Conservation (phyloP, 2,329 filamentous ascomycete species). For the Albophoma yamanashiensis region DNA sequence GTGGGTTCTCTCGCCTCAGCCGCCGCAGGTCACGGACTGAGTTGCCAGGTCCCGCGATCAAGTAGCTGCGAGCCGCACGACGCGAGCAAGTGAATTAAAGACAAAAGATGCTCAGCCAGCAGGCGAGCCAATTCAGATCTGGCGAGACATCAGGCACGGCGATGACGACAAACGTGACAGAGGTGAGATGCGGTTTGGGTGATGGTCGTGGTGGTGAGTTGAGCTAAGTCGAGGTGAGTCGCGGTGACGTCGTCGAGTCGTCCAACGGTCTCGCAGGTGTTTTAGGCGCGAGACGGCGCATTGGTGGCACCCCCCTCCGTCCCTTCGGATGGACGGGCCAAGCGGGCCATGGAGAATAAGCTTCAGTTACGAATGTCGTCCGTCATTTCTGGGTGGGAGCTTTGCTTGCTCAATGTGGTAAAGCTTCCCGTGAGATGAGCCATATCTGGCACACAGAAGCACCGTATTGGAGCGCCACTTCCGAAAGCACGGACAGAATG, state of each 20-base stretch:
- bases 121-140: neutral
- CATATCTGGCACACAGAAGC: neutral
- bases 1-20: neutral
- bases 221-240: neutral
- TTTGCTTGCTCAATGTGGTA: too few relatives aligned
- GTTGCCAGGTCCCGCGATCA: neutral
- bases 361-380: neutral
- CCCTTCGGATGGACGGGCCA: neutral
- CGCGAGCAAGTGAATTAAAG: neutral
- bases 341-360: neutral
- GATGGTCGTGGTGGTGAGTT: neutral
- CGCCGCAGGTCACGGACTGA: neutral
- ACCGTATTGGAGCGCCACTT: neutral
- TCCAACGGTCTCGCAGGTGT: neutral
- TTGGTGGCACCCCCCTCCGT: neutral
- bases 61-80: neutral
- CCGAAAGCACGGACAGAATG: neutral
- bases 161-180: neutral
- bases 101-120: neutral
- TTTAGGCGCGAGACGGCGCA: neutral
- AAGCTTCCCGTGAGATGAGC: neutral
- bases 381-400: neutral
- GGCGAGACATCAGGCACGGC: neutral
- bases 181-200: neutral
- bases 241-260: neutral